These are phyloP conservation scores for Acacia concinna DNA, from an alignment of 331 rosid genomes.

Conservation along the genomic window DNA sequence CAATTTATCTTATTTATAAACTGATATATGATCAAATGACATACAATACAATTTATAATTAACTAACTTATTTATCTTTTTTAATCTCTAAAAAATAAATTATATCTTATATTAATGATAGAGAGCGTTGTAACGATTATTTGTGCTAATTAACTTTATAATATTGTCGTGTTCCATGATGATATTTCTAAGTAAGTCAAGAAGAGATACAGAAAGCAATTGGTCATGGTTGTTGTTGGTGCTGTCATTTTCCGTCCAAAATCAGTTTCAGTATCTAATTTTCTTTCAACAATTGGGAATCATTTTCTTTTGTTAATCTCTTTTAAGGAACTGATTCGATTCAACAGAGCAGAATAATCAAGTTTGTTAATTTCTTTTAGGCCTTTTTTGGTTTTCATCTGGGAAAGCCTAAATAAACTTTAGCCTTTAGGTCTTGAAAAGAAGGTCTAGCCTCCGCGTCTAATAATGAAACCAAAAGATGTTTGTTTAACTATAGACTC, in stretches of 20 bases:
- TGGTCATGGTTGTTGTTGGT: background rate
- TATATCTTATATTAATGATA: too few species aligned
- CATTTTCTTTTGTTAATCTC: background rate
- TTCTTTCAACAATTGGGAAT: slow-evolving; percentile 1
- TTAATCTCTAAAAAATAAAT: too few species aligned
- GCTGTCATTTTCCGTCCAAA: slow-evolving; percentile 38
- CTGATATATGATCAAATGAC: too few species aligned
- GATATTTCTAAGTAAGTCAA: background rate
- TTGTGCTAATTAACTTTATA: background rate
- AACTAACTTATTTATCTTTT: too few species aligned
- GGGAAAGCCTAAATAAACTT: background rate
- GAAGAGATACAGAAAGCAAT: background rate
- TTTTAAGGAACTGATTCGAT: background rate
- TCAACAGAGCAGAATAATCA: background rate
- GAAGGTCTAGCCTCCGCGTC: background rate
- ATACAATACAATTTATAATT: too few species aligned
- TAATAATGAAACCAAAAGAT: background rate
- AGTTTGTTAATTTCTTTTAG: background rate
- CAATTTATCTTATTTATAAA: too few species aligned
- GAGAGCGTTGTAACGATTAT: background rate
- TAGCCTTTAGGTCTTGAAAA: background rate
- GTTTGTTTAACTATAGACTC: background rate
- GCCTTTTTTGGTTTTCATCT: background rate
- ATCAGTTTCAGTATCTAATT: slow-evolving; percentile 15
- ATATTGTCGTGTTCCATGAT: background rate